Evolutionary conservation across 176 grass and related monocot species (phyloP), one percentile per base, ranked within the genome.

Genomic region (Rhipidocladum racemiflorum): DNA sequence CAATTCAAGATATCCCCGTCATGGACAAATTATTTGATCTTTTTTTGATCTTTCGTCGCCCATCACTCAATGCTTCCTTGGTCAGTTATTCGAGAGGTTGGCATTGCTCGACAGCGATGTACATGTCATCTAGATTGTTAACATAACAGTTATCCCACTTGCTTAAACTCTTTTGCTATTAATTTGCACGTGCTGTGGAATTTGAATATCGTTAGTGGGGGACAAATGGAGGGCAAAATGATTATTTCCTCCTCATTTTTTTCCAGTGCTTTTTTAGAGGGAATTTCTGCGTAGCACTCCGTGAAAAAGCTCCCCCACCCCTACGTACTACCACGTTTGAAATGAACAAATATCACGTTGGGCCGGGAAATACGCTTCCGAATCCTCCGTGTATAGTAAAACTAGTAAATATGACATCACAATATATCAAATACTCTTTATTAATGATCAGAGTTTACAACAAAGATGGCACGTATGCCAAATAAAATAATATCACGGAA

Each of bases 141-240:
- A 54, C 11, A 16, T 2, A 53, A 20, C 65, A 40, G 23, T 55
- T 80, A 18, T 30, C 34, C 5, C 21, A 24, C 24, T 80, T 65
- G 35, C 48, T 65, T 73, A 42, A 38, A 53, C 42, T 65, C 57
- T 73, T 54, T 42, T 43, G 4, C 14, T 63, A 49, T 59, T 79
- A 73, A 80, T 55, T 40, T 7, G 12, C 84, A 86, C 76, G 68
- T 86, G 76, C 35, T 3, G 32, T 65, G 45, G 67, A 80, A 45
- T 80, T 54, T 54, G 68, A 8, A 86, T 80, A 46, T 73, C 9
- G 34, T 16, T 34, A 74, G 84, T 86, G 68, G 84, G 7, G 18
- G 9, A 15, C 49, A 24, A 75, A 30, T n/a, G 48, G 70, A 32
- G 70, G 17, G 2, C 61, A 67, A 55, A 23, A 45, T 32, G 23